Conservation (phyloP, 352 stramenopile genomes). For the Thalassiosira oceanica region DNA sequence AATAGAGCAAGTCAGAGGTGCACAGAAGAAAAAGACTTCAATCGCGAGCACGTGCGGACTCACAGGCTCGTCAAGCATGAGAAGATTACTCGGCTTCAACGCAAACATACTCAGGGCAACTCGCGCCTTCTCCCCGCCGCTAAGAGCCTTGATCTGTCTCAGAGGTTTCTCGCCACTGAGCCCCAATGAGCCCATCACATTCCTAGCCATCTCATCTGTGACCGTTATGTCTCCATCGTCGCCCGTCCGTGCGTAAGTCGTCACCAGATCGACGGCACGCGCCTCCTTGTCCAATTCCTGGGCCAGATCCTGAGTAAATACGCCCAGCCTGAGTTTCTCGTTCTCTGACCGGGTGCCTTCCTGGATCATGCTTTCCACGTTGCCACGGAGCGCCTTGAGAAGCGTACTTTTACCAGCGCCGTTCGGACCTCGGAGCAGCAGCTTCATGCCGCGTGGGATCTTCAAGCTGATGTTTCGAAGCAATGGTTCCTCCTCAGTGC, state of each 20-base stretch:
- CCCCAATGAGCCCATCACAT: constrained; percentile 70
- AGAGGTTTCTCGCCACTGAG: constrained; percentile 74
- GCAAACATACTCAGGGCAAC: constrained; percentile 82
- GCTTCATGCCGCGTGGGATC: constrained; percentile 89
- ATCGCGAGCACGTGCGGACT: constrained; percentile 50
- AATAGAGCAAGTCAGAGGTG: not conserved
- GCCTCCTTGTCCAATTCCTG: constrained; percentile 70
- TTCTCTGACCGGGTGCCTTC: constrained; percentile 58
- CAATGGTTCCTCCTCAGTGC: constrained; percentile 22
- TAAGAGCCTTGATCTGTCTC: constrained; percentile 88
- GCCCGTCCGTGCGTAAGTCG: constrained; percentile 61
- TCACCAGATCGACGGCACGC: constrained; percentile 77
- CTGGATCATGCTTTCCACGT: constrained; percentile 67
- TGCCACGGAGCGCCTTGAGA: constrained; percentile 90
- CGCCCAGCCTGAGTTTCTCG: constrained; percentile 41
- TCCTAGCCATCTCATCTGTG: constrained; percentile 69
- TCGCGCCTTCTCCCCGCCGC: constrained; percentile 77
- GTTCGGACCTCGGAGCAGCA: constrained; percentile 93
- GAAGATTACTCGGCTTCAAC: constrained; percentile 81
- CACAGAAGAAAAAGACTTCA: not conserved
- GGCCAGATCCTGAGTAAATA: constrained; percentile 81
- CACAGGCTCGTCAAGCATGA: constrained; percentile 85
- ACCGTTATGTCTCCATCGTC: constrained; percentile 70
- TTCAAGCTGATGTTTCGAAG: constrained; percentile 90
- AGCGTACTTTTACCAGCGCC: constrained; percentile 93